Conservation (phyloP, 116 monocot species). For the Dioscorea cayenensis region DNA sequence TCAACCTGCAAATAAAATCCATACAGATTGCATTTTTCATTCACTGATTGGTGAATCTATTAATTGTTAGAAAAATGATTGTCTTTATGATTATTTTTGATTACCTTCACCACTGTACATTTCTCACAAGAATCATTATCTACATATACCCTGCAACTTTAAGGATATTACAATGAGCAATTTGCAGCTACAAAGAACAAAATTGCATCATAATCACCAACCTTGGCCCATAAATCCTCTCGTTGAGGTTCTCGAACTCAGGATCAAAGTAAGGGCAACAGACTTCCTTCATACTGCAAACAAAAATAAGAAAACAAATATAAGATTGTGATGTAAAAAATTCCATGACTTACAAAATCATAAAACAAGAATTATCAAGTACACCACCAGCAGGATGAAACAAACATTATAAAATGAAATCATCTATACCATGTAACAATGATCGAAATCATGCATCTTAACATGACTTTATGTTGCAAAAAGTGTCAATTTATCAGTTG, state of each 20-base stretch:
- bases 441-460: too few species aligned
- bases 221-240: constrained; percentile 60
- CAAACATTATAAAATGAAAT: too few species aligned
- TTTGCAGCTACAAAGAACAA: background rate
- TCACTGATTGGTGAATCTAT: constrained; percentile 3
- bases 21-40: background rate
- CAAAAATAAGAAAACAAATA: background rate
- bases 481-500: too few species aligned
- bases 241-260: constrained; percentile 53
- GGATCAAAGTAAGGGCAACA: constrained; percentile 67
- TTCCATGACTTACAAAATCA: too few species aligned
- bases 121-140: constrained; percentile 56
- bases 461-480: too few species aligned
- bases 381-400: too few species aligned
- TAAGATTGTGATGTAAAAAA: too few species aligned
- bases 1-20: constrained; percentile 31
- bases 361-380: too few species aligned
- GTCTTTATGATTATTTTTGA: background rate
- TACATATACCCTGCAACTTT: constrained; percentile 39
- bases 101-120: constrained; percentile 64
- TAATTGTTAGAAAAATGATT: background rate
- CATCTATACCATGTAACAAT: too few species aligned
- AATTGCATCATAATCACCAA: constrained; percentile 5
- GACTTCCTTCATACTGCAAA: constrained; percentile 33
- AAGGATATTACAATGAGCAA: background rate